Base-by-base conservation (phyloP, 345 rosid species). In the Linum usitatissimum region DNA sequence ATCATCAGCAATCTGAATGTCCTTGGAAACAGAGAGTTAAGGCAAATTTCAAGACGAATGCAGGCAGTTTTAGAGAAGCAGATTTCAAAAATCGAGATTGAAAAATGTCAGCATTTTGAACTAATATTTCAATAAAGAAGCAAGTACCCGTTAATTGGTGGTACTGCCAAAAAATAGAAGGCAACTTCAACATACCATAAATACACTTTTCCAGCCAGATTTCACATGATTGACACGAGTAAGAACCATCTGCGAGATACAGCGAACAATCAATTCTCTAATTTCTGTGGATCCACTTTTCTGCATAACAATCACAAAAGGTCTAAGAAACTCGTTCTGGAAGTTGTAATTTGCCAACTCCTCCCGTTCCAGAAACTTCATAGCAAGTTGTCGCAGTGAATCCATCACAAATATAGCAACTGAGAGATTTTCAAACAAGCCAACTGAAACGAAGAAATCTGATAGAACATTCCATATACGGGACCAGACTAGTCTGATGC, bases 171-270 rank as follows among this genome's bases (percentile, higher is more conserved):
- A 45, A 10, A 45, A 45, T 15, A 45, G 51, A 10, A 45, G 15
- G 14, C 14, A 51, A 40, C 9, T 40, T 39, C 34, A 65, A 63
- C 82, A 31, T 86, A 92, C 98, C 95, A 78, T 72, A 75, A 92
- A 92, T 73, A 92, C 96, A 75, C 96, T 92, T 80, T 85, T 92
- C 98, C 96, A 92, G 21, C 98, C 98, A 76, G 98, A 92, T 76
- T 92, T 92, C 71, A 89, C 98, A 71, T 89, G 84, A 63, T 70
- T 78, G 64, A 89, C 98, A 34, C 93, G 95, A 77, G 85, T 83
- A 65, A 92, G 92, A 65, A 92, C 98, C 98, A 92, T 92, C 80
- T 89, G 98, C 55, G 96, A 92, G 70, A 88, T 81, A 74, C 93
- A 88, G 71, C 98, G 86, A 78, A 91, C 84, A 55, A 88, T 86